Base-by-base conservation (phyloP, 2,329 filamentous ascomycete species). In the Ophiostoma montium region DNA sequence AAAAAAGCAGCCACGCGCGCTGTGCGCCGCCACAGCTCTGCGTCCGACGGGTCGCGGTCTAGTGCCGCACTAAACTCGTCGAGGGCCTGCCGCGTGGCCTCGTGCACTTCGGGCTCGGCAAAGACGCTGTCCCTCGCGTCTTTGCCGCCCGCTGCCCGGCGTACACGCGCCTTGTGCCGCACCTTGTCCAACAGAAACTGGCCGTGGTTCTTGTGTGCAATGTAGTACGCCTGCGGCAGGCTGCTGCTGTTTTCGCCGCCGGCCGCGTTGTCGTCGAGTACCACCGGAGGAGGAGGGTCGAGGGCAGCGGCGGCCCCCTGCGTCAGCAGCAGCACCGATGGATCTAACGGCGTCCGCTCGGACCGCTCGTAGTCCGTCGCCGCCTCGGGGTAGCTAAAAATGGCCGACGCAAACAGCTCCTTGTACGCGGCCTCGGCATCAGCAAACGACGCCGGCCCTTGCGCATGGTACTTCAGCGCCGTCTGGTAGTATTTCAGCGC, bases 121-220 rank as follows among this genome's bases (percentile, higher is more conserved):
- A 72, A 63, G 8, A 65, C 61, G 8, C 61, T 56, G 19, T 16
- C 35, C 15, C 27, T 36, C 8, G 61, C 56, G 19, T 16, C 35
- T 7, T 27, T 38, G 15, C 45, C 39, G 1, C 43, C 50, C 10
- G 42, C 41, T 1, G 18, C 21, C 23, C 31, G 5, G 57, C 58
- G 52, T 3, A 57, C 53, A 30, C 66, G 67, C 11, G 68, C 62
- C 43, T 66, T 71, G 63, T 76, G 67, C 57, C 72, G 80, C 56
- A 83, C 76, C 51, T 67, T 70, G 61, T 98, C 90, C n/a, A 98
- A 70, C 51, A 83, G 70, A 60, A 94, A 95, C 60, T 96, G 86
- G 38, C 88, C 92, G 65, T 90, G 82, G 58, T 96, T 98, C 65
- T 96, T 98, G 70, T 94, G 87, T 1, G 90, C 85, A 8, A 98